These are phyloP conservation scores for Neurospora sp. DNA, from an alignment of 495 filamentous ascomycete species.

Conservation along the genomic window DNA sequence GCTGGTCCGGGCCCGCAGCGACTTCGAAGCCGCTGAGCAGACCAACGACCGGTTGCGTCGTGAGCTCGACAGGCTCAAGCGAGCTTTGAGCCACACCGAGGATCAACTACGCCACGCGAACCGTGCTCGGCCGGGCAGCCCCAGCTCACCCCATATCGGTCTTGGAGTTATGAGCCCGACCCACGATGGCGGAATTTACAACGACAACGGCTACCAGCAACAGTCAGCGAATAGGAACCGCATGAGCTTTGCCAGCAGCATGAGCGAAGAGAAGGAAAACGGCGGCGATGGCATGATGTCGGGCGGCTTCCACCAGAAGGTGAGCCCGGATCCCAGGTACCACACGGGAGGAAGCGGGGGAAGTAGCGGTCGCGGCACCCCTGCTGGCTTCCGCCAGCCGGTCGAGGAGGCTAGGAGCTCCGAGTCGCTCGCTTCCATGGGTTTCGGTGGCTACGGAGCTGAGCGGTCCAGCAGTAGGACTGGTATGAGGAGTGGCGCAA, in stretches of 20 bases:
- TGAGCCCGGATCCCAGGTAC: slow-evolving; percentile 42
- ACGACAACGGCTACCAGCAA: slow-evolving; percentile 36
- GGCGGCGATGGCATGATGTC: slow-evolving; percentile 26
- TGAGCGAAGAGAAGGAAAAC: slow-evolving; percentile 80
- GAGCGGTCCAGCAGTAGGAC: slow-evolving; percentile 27
- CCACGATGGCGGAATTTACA: slow-evolving; percentile 43
- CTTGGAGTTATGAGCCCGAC: slow-evolving; percentile 32
- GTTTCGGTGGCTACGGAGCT: slow-evolving; percentile 13
- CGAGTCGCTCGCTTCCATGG: slow-evolving; percentile 9
- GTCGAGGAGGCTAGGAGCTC: slow-evolving; percentile 1
- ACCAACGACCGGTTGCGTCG: slow-evolving; percentile 70
- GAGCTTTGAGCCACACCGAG: slow-evolving; percentile 50
- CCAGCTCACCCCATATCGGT: slow-evolving; percentile 21
- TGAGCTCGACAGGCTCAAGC: slow-evolving; percentile 88
- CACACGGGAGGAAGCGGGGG: slow-evolving; percentile 28
- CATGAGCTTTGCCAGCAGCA: slow-evolving; percentile 61
- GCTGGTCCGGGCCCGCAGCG: slow-evolving; percentile 78
- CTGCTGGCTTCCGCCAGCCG: slow-evolving; percentile 33
- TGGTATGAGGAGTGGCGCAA: slow-evolving; percentile 32
- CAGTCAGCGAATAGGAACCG: slow-evolving; percentile 27
- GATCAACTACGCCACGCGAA: slow-evolving; percentile 14
- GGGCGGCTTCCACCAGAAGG: slow-evolving; percentile 36
- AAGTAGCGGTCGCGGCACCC: slow-evolving; percentile 48
- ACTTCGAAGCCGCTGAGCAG: slow-evolving; percentile 80
- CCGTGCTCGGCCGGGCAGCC: slow-evolving; percentile 33